phyloP scores from a whole-genome alignment of 331 rosid species.

The Prunus yedoensis region DNA sequence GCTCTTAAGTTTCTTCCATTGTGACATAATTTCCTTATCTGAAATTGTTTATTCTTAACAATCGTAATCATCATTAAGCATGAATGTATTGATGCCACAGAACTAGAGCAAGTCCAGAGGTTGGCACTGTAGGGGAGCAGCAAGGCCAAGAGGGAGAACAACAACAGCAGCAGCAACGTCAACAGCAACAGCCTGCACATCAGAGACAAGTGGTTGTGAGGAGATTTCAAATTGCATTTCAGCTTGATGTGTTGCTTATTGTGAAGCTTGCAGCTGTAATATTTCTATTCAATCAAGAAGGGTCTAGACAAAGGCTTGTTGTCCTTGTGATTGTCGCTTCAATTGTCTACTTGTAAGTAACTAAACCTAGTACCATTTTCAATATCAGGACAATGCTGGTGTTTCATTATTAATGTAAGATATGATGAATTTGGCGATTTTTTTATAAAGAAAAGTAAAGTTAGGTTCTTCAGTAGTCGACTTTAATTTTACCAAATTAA shows the following conservation, averaged over 20 bases:
- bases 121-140: constrained; percentile 51
- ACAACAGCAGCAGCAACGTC: constrained; percentile 58
- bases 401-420: not conserved
- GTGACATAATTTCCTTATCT: not conserved
- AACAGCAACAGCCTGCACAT: constrained; percentile 70
- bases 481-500: not conserved
- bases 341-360: constrained; percentile 81
- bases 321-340: constrained; percentile 81
- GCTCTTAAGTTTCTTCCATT: not conserved
- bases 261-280: constrained; percentile 93
- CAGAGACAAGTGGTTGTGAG: constrained; percentile 84
- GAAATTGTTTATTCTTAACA: not conserved
- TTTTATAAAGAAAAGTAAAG: not conserved
- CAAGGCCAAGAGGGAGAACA: constrained; percentile 71
- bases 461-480: not conserved
- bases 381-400: constrained; percentile 7
- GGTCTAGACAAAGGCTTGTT: constrained; percentile 85
- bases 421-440: not conserved
- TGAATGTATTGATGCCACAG: constrained; percentile 25
- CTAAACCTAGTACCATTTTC: not conserved
- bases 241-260: constrained; percentile 85
- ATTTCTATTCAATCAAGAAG: constrained; percentile 94
- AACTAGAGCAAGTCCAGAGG: constrained; percentile 63
- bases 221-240: constrained; percentile 91
- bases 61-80: not conserved